These are phyloP conservation scores for Hortiboletus flavorubellus DNA, from an alignment of 768 basidiomycete species.

Conservation along the genomic window DNA sequence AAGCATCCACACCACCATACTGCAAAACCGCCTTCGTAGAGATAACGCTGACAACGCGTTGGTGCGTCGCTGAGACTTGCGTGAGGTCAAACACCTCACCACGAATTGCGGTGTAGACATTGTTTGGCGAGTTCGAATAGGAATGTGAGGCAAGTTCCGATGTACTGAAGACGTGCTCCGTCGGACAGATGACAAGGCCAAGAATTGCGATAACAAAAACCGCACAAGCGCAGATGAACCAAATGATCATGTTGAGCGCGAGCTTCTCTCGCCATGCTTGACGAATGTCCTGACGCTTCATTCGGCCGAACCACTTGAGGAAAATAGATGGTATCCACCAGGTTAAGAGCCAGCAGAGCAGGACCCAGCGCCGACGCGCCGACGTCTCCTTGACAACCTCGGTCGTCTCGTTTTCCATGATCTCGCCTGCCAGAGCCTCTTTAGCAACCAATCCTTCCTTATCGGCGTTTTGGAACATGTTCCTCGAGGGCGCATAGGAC, in stretches of 20 bases:
- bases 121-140: slow-evolving; percentile 58
- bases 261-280: slow-evolving; percentile 99
- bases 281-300: slow-evolving; percentile 91
- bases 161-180: slow-evolving; percentile 83
- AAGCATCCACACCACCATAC: slow-evolving; percentile 77
- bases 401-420: slow-evolving; percentile 82
- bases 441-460: too few relatives aligned
- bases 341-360: slow-evolving; percentile 83
- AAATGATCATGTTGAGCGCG: slow-evolving; percentile 92
- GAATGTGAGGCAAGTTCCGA: slow-evolving; percentile 75
- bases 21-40: slow-evolving; percentile 69
- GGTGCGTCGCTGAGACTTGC: slow-evolving; percentile 61
- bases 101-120: slow-evolving; percentile 78
- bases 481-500: too few relatives aligned
- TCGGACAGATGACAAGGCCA: slow-evolving; percentile 88
- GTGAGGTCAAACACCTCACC: slow-evolving; percentile 95
- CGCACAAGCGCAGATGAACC: slow-evolving; percentile 86
- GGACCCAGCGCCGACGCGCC: slow-evolving; percentile 83
- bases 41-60: slow-evolving; percentile 66
- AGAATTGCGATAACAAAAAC: slow-evolving; percentile 92
- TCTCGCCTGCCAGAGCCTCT: slow-evolving; percentile 13
- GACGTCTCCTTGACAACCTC: slow-evolving; percentile 84
- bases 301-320: slow-evolving; percentile 72
- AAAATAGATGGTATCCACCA: slow-evolving; percentile 83
- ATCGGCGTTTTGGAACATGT: too few relatives aligned